phyloP scores from a whole-genome alignment of 768 basidiomycete genomes.

The Lepiota brunneoincarnata region DNA sequence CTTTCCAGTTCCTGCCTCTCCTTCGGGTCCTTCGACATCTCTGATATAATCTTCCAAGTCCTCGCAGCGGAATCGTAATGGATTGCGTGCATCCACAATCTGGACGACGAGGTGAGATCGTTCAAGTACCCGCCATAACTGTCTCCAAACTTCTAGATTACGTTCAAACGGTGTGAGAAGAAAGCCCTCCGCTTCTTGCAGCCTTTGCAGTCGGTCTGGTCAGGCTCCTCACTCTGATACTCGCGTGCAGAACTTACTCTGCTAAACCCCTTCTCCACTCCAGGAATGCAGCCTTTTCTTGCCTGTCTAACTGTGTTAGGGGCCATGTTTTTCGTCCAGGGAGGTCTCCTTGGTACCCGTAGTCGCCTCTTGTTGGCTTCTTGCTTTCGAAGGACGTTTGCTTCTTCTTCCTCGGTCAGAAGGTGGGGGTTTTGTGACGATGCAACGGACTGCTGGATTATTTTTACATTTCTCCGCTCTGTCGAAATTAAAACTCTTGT shows the following conservation, averaged over 20 bases:
- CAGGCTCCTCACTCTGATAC: background rate
- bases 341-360: constrained; percentile 85
- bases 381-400: constrained; percentile 70
- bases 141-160: constrained; percentile 97
- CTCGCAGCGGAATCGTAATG: constrained; percentile 87
- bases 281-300: constrained; percentile 88
- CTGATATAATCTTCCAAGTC: constrained; percentile 84
- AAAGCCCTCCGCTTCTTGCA: constrained; percentile 84
- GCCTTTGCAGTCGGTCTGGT: constrained; percentile 37
- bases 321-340: constrained; percentile 84
- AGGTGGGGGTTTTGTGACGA: constrained; percentile 80
- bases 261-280: constrained; percentile 93
- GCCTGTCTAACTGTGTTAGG: constrained; percentile 76
- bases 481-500: constrained; percentile 8
- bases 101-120: constrained; percentile 93
- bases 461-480: constrained; percentile 82
- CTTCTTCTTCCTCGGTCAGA: constrained; percentile 79
- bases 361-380: constrained; percentile 69
- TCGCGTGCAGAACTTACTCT: constrained; percentile 52
- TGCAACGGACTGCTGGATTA: constrained; percentile 58
- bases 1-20: constrained; percentile 72
- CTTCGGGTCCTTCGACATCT: constrained; percentile 82
- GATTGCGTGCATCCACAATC: constrained; percentile 96
- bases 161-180: constrained; percentile 97
- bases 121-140: constrained; percentile 96